phyloP scores from a whole-genome alignment of 2,329 filamentous ascomycete genomes.

The Furcasterigmium sp. region DNA sequence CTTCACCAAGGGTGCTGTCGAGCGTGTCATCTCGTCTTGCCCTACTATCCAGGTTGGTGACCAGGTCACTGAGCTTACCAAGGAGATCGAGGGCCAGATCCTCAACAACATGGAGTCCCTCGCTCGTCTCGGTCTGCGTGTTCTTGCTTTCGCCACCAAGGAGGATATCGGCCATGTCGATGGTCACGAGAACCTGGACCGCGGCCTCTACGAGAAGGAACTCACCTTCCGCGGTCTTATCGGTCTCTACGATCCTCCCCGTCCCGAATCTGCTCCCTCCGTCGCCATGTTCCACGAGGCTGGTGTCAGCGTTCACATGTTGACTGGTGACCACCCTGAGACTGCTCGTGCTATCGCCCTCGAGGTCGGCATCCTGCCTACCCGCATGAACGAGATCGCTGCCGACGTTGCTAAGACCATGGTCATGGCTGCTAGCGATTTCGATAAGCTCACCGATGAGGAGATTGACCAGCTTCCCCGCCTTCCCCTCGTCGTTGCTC shows the following conservation, averaged over 20 bases:
- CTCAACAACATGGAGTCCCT: conserved; percentile 65
- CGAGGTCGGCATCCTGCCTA: conserved; percentile 57
- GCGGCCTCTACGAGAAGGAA: conserved; percentile 53
- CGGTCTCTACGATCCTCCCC: conserved; percentile 69
- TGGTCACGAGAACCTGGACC: conserved; percentile 37
- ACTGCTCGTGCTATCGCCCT: conserved; percentile 60
- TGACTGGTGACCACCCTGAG: conserved; percentile 64
- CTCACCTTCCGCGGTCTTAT: conserved; percentile 64
- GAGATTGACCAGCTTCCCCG: conserved; percentile 58
- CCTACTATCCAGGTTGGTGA: conserved; percentile 40
- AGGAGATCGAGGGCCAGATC: conserved; percentile 49
- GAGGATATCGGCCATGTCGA: conserved; percentile 29
- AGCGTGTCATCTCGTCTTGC: conserved; percentile 62
- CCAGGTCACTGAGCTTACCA: conserved; percentile 40
- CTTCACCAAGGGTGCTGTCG: conserved; percentile 65
- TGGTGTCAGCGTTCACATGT: conserved; percentile 62
- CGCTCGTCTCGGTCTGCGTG: conserved; percentile 61
- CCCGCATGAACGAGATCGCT: conserved; percentile 42
- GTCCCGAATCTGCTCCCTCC: conserved; percentile 57
- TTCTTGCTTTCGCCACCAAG: conserved; percentile 58
- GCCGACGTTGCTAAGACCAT: conserved; percentile 52
- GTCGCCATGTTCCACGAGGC: conserved; percentile 54
- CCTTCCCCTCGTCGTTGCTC: conserved; percentile 59
- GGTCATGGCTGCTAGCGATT: conserved; percentile 63
- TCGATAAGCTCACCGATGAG: conserved; percentile 58